A percentile compares a stretch with the other conserved stretches of the same genome.
Conservation (phyloP, 73 alveolate genomes). For the Paramecium caudatum region DNA sequence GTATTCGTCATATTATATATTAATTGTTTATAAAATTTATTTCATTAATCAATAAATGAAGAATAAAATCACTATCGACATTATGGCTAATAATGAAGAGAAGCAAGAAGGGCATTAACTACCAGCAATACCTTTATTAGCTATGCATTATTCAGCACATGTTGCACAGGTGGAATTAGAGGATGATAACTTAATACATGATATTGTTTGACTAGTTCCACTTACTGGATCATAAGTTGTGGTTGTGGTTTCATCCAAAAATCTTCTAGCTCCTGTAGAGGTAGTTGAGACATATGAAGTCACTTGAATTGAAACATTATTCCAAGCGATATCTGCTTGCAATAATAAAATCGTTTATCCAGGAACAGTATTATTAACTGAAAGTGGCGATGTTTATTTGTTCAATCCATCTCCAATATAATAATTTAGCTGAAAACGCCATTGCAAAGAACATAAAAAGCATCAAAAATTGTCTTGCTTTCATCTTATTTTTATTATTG, state of each 20-base stretch:
- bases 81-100: too few species aligned
- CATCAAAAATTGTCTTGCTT: too few species aligned
- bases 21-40: too few species aligned
- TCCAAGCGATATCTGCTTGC: not conserved
- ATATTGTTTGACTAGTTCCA: not conserved
- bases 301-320: not conserved
- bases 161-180: slow-evolving; percentile 12
- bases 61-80: too few species aligned
- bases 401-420: not conserved
- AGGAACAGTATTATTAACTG: not conserved
- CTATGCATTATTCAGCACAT: slow-evolving; percentile 2
- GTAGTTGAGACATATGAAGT: not conserved
- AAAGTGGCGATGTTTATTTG: not conserved
- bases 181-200: not conserved
- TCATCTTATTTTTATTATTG: too few species aligned
- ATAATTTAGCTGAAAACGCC: too few species aligned
- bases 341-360: not conserved
- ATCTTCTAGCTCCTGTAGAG: not conserved
- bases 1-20: too few species aligned
- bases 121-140: not conserved
- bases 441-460: too few species aligned
- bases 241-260: not conserved
- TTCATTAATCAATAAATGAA: too few species aligned
- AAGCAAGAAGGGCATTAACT: too few species aligned
- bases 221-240: slow-evolving; percentile 5